phyloP scores from a whole-genome alignment of 225 moss, liverwort and hornwort genomes.

The Asterella californica region DNA sequence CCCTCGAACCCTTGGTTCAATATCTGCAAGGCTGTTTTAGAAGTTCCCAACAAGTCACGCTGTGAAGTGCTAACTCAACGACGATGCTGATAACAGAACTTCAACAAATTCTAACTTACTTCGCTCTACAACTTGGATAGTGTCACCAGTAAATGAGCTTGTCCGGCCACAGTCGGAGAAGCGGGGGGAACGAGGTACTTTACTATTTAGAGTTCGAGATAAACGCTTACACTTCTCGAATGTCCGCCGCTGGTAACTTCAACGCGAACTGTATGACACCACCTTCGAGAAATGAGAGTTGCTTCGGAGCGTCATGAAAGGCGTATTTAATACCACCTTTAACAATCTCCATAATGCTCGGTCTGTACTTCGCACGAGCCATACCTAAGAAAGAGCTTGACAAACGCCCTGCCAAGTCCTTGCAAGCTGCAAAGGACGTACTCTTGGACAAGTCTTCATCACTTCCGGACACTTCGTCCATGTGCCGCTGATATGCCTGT shows the following conservation, averaged over 20 bases:
- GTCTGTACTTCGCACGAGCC: conserved; percentile 77
- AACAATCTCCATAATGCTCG: conserved; percentile 85
- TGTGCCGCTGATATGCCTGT: conserved; percentile 75
- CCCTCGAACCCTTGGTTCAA: too few species aligned
- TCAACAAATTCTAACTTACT: too few species aligned
- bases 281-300: conserved; percentile 69
- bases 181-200: background rate
- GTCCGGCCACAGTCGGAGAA: background rate
- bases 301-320: conserved; percentile 70
- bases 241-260: conserved; percentile 66
- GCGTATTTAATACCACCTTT: conserved; percentile 86
- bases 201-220: conserved; percentile 18
- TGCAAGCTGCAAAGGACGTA: conserved; percentile 71
- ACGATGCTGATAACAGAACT: too few species aligned
- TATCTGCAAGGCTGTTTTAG: conserved; percentile 51
- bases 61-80: background rate
- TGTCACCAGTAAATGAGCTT: background rate
- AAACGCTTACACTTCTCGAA: too few species aligned
- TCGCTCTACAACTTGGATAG: too few species aligned
- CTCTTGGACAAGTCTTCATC: conserved; percentile 72
- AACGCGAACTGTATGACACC: conserved; percentile 86
- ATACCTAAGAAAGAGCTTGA: conserved; percentile 80
- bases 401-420: conserved; percentile 83
- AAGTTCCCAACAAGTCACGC: background rate
- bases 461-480: conserved; percentile 63